phyloP scores from a whole-genome alignment of 2,329 filamentous ascomycete genomes.

The Dactylellina leptospora region DNA sequence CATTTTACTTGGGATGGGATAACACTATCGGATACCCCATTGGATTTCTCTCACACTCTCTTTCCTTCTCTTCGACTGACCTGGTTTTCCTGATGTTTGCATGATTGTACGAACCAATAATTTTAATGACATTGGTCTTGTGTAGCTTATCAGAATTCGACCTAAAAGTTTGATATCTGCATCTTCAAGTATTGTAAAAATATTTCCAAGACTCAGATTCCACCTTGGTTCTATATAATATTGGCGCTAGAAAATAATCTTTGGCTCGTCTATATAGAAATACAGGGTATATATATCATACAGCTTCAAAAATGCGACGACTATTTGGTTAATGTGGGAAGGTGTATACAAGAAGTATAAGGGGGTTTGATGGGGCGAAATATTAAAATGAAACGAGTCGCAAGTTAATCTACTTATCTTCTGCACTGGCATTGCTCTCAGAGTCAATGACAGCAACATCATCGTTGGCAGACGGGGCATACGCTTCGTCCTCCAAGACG shows the following conservation, averaged over 20 bases:
- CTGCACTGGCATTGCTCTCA: slow-evolving; percentile 34
- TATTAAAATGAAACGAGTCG: background rate
- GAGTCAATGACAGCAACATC: slow-evolving; percentile 43
- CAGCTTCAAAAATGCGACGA: slow-evolving; percentile 11
- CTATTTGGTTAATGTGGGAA: too few relatives aligned
- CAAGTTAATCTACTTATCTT: background rate
- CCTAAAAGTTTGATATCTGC: too few relatives aligned
- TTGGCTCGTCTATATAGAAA: slow-evolving; percentile 45
- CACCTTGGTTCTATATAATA: slow-evolving; percentile 29
- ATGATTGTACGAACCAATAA: slow-evolving; percentile 32
- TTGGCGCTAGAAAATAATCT: slow-evolving; percentile 6
- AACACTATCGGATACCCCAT: background rate
- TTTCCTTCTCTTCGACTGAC: background rate
- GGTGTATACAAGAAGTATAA: background rate
- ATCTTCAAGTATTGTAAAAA: too few relatives aligned
- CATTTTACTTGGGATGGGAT: slow-evolving; percentile 3
- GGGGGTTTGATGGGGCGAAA: background rate
- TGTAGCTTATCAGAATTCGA: background rate
- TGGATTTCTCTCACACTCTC: slow-evolving; percentile 9
- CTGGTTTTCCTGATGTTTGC: background rate
- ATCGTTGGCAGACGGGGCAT: slow-evolving; percentile 44
- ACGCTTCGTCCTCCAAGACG: slow-evolving; percentile 38
- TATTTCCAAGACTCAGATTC: too few relatives aligned
- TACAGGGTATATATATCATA: slow-evolving; percentile 51
- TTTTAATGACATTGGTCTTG: slow-evolving; percentile 16